Percentiles rank a stretch among this genome's conserved stretches.
Evolutionary conservation across 352 stramenopile species (phyloP).

Genomic region (Phytopythium helicoides): DNA sequence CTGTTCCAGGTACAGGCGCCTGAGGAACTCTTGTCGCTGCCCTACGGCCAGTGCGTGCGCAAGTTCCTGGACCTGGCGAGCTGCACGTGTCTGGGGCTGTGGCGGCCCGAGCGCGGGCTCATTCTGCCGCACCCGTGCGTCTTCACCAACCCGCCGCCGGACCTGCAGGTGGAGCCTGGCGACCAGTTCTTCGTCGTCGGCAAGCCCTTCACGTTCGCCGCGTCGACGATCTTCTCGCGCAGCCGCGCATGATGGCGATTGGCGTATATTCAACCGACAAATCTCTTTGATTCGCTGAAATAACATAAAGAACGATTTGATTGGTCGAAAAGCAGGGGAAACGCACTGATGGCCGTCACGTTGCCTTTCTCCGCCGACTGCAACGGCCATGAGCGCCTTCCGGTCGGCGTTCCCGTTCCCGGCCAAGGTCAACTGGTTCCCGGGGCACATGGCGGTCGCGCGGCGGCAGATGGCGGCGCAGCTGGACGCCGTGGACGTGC

Average conservation of each 20-base stretch:
- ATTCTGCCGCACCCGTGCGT: constrained; percentile 68
- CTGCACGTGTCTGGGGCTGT: constrained; percentile 63
- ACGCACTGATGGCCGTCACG: constrained; percentile 9
- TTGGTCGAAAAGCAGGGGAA: constrained; percentile 13
- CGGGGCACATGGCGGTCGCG: constrained; percentile 83
- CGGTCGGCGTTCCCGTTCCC: constrained; percentile 76
- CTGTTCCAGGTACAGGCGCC: constrained; percentile 69
- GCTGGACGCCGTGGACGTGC: constrained; percentile 76
- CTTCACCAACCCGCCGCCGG: constrained; percentile 52
- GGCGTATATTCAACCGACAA: neutral
- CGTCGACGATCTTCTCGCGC: constrained; percentile 25
- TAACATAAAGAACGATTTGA: neutral
- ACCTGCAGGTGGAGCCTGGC: constrained; percentile 50
- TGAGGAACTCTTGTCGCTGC: constrained; percentile 40
- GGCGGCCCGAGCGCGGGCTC: constrained; percentile 47
- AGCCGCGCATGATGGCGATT: neutral
- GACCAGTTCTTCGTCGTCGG: constrained; percentile 75
- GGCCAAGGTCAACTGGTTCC: constrained; percentile 88
- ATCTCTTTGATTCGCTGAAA: constrained; percentile 5
- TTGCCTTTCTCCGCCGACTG: neutral
- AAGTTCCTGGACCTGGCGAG: constrained; percentile 67
- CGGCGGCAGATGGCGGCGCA: constrained; percentile 78
- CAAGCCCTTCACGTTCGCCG: constrained; percentile 48
- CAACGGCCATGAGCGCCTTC: constrained; percentile 55
- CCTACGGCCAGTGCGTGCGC: constrained; percentile 62